Percentiles rank a stretch among this genome's conserved stretches.
phyloP scores from a whole-genome alignment of 176 grass and related monocot species.

The Lolium perenne region DNA sequence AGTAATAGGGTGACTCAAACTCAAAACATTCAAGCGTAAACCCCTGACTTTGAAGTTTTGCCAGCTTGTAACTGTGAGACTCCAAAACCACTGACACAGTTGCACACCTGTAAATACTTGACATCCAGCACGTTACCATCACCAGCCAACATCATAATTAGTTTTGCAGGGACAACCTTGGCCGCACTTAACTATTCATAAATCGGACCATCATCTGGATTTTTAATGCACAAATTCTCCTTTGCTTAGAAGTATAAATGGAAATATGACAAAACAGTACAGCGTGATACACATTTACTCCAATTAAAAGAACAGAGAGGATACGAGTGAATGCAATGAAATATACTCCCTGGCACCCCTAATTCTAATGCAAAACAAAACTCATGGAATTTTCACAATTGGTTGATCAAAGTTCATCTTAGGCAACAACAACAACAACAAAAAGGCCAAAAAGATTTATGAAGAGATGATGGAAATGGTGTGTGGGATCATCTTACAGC shows the following conservation, averaged over 20 bases:
- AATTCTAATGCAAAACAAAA: neutral
- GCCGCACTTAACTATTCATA: conserved; percentile 28
- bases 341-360: neutral
- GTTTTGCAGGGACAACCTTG: conserved; percentile 8
- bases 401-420: neutral
- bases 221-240: neutral
- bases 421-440: neutral
- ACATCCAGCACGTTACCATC: conserved; percentile 1
- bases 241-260: conserved; percentile 7
- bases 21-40: no score
- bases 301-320: neutral
- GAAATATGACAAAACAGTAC: neutral
- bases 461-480: neutral
- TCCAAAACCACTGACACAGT: conserved; percentile 21
- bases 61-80: conserved; percentile 20
- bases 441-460: neutral
- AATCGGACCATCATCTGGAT: neutral
- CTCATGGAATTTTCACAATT: neutral
- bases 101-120: conserved; percentile 21
- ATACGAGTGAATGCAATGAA: neutral
- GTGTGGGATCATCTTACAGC: conserved; percentile 67
- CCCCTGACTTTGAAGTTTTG: neutral
- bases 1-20: no score
- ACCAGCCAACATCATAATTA: conserved; percentile 8
- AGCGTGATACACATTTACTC: neutral